Evolutionary conservation across 148 eudicot genomes (phyloP), one percentile per base, ranked within the genome.

Genomic region (Vaccinium darrowii): DNA sequence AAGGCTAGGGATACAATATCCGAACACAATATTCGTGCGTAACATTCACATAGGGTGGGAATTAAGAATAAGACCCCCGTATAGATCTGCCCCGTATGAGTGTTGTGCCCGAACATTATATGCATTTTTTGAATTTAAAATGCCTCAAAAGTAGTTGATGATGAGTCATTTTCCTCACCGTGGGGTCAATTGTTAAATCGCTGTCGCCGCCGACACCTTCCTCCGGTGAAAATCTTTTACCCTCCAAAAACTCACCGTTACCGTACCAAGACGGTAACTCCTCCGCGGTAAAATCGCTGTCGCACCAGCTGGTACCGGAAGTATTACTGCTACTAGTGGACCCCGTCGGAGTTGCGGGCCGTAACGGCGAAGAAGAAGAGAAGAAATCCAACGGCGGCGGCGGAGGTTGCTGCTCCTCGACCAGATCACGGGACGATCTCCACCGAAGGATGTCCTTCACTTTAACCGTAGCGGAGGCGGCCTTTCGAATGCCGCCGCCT

Each of bases 361-460:
- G 89, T 57, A 43, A 36, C 39, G 39, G 39, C 4, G 39, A 36
- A 36, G 39, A 36, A 36, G 39, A 36, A 36, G 39, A 36, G 39
- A 36, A 36, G 36, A 53, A 53, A 83, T 86, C 88, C 78, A 86
- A 84, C 82, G 89, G 87, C 71, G 78, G 56, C 21, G 87, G 33
- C 9, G 74, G 8, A 69, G 25, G 0, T 12, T 69, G 16, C 74
- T 78, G 90, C 49, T 84, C 90, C 52, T 84, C 90, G 16, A 6
- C 82, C 84, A 88, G 50, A 69, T 92, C 93, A 7, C 91, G 88
- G 49, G 88, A 92, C 72, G 97, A 94, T 84, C 56, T 91, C 95
- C 93, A 94, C 84, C 93, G 88, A 77, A 94, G 80, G 65, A 94
- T 94, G 75, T 94, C 97, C 87, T 88, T 92, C 36, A 94, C 93